These are phyloP conservation scores for Dalbergia cochinchinensis DNA, from an alignment of 306 rosid genomes.

Conservation along the genomic window DNA sequence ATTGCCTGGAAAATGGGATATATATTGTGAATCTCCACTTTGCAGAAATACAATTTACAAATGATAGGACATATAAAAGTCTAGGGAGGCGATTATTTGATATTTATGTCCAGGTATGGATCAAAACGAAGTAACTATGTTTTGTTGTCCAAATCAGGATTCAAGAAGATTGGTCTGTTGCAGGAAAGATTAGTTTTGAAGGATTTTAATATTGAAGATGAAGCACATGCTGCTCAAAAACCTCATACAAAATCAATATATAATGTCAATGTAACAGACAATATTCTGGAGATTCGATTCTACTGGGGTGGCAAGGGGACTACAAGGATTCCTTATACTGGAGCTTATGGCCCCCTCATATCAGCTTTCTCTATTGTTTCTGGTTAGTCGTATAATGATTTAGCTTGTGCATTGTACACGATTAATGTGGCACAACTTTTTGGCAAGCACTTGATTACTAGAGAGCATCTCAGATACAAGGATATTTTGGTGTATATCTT, in stretches of 20 bases:
- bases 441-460: background rate
- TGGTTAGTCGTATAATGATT: conserved; percentile 54
- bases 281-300: conserved; percentile 58
- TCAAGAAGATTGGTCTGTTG: conserved; percentile 31
- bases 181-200: conserved; percentile 57
- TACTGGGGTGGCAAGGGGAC: conserved; percentile 83
- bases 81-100: conserved; percentile 71
- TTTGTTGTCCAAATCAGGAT: conserved; percentile 21
- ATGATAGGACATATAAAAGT: conserved; percentile 58
- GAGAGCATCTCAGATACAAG: conserved; percentile 13
- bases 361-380: conserved; percentile 72
- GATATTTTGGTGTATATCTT: conserved; percentile 10
- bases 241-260: conserved; percentile 21
- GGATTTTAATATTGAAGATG: conserved; percentile 61
- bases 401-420: background rate
- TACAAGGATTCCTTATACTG: conserved; percentile 52
- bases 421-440: background rate
- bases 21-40: conserved; percentile 67
- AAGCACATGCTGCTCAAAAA: conserved; percentile 56
- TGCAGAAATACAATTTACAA: conserved; percentile 62
- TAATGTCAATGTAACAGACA: conserved; percentile 51
- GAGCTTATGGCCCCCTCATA: conserved; percentile 74
- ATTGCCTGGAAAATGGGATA: conserved; percentile 72
- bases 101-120: conserved; percentile 68
- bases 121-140: conserved; percentile 28